Base-by-base conservation (phyloP, 2,329 filamentous ascomycete genomes). In the Metarhizium guizhouense region DNA sequence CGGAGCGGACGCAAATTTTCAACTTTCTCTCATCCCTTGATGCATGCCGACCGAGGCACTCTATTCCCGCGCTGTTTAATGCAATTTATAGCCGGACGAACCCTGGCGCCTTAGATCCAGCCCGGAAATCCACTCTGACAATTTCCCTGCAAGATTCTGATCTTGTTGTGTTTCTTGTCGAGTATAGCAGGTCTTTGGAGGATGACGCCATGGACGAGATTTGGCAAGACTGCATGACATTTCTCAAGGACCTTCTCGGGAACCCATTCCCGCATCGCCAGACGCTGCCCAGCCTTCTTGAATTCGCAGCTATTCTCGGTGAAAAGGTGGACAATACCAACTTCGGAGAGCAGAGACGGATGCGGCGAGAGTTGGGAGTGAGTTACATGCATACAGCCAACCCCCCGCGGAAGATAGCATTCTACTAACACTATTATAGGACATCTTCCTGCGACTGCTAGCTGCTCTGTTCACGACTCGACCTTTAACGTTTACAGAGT, bases 201-300 rank as follows among this genome's bases (percentile, higher is more conserved):
- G 94, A 99, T 64, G 94, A 99, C 74, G 88, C 94, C 16, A 93
- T 96, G 81, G 94, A 99, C 64, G 94, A 99, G 71, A 96, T 99
- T 51, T 99, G 94, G 94, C 80, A 85, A 45, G 93, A 99, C 67
- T 99, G 93, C 68, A 90, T 92, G 64, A 83, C 87, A 0, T 99
- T 99, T 69, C 71, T 97, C 58, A 87, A 85, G 60, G 95, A 99
- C 67, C 81, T 99, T 32, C 78, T 99, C 32, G 85, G 87, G 29
- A 99, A 99, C 65, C 95, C 94, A 1, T 90, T 99, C 65, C 94
- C 94, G 3, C 93, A 99, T 72, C 81, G 94, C 55, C 92, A 96
- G 66, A 93, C 92, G 7, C 72, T 99, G 43, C 89, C 94, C 6
- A 85, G 86, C 53, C 75, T 99, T 48, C 76, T 99, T 13, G 89